phyloP scores from a whole-genome alignment of 148 eudicot genomes.

The Euryodendron excelsum region DNA sequence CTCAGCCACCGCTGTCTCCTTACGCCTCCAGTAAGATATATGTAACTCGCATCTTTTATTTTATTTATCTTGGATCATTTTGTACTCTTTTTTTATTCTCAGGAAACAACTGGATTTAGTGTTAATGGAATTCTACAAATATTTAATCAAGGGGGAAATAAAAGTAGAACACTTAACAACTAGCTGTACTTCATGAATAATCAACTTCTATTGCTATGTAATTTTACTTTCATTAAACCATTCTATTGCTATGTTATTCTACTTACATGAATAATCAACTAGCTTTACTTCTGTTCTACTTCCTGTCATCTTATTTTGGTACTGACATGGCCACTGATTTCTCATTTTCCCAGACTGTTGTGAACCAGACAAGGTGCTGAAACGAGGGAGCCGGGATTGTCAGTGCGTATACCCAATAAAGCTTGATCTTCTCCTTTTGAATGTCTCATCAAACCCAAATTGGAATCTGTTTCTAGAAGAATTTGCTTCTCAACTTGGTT shows the following conservation, averaged over 20 bases:
- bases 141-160: neutral
- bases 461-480: conserved; percentile 68
- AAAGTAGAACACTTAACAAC: neutral
- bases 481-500: conserved; percentile 69
- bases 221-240: no score
- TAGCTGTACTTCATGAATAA: neutral
- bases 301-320: neutral
- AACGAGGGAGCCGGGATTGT: conserved; percentile 72
- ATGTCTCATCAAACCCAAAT: conserved; percentile 73
- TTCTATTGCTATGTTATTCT: neutral
- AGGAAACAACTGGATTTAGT: neutral
- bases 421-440: conserved; percentile 76
- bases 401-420: conserved; percentile 90
- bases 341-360: conserved; percentile 68
- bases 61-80: neutral
- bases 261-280: neutral
- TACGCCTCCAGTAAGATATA: conserved; percentile 51
- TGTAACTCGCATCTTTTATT: neutral
- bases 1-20: conserved; percentile 85
- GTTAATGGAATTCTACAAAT: neutral
- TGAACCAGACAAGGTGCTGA: conserved; percentile 74
- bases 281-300: no score
- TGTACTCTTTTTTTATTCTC: conserved; percentile 4
- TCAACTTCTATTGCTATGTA: neutral
- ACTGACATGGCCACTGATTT: conserved; percentile 6